Evolutionary conservation across 2,329 filamentous ascomycete species (phyloP).

Genomic region (Fusarium temperatum): DNA sequence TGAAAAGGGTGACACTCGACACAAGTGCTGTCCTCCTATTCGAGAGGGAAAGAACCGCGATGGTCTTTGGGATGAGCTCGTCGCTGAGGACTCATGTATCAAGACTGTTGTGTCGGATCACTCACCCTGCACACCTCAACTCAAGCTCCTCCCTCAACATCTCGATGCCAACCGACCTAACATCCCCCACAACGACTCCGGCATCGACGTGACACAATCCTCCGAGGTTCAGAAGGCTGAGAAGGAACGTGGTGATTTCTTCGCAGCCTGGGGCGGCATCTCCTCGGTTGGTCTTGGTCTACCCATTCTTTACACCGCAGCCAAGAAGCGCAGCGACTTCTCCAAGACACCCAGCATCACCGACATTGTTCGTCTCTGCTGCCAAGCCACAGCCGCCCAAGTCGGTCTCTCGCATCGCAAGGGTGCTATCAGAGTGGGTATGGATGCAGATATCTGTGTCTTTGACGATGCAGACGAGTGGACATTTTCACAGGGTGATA

Average conservation of each 20-base stretch:
- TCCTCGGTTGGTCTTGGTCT: slow-evolving; percentile 92
- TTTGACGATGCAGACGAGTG: slow-evolving; percentile 89
- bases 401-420: slow-evolving; percentile 81
- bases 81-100: slow-evolving; percentile 78
- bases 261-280: slow-evolving; percentile 95
- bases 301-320: slow-evolving; percentile 86
- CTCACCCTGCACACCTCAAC: slow-evolving; percentile 92
- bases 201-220: slow-evolving; percentile 58
- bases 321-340: slow-evolving; percentile 66
- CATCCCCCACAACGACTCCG: slow-evolving; percentile 62
- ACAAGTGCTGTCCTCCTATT: slow-evolving; percentile 96
- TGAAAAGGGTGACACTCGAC: slow-evolving; percentile 83
- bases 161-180: slow-evolving; percentile 52
- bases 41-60: slow-evolving; percentile 84
- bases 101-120: slow-evolving; percentile 94
- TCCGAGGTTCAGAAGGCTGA: slow-evolving; percentile 46
- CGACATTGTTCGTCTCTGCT: slow-evolving; percentile 87
- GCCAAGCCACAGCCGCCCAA: slow-evolving; percentile 85
- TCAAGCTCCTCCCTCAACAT: slow-evolving; percentile 84
- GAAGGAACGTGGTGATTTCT: slow-evolving; percentile 79
- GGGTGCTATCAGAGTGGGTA: slow-evolving; percentile 81
- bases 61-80: slow-evolving; percentile 85
- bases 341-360: slow-evolving; percentile 64
- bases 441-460: slow-evolving; percentile 90
- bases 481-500: slow-evolving; percentile 76